Evolutionary conservation across 2,329 filamentous ascomycete species (phyloP), one percentile per base, ranked within the genome.

Genomic region (Penicillium sclerotiorum): DNA sequence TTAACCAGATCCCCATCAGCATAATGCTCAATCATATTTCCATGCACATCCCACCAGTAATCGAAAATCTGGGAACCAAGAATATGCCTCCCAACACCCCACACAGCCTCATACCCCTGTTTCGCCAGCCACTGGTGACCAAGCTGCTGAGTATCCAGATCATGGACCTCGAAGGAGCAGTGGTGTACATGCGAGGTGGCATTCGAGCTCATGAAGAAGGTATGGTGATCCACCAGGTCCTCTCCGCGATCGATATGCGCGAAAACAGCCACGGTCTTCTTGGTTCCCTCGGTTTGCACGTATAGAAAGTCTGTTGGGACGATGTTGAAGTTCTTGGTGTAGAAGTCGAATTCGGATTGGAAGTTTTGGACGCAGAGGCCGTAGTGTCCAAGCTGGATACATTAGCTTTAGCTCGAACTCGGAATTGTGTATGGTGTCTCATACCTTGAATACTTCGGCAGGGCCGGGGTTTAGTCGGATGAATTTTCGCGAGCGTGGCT

Each of bases 1-100:
- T 79, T 79, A 1, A 80, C 77, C 44, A 80, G 40, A 66, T 80
- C 78, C 0, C 78, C 78, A 64, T 81, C 78, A 1, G 76, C 73
- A 60, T 80, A 81, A 58, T 77, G 74, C 59, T 67, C 64, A 23
- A 67, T 57, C 48, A 60, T 61, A 32, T 60, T 58, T 0, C 59
- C 56, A 12, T 50, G 56, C 0, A 58, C 53, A 49, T 76, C 74
- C 54, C 74, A 78, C 78, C 78, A 80, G 53, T 80, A 81, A 52
- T 81, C 78, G 52, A 80, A 81, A 8, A 80, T 66, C 59, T 79
- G 77, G n/a, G 63, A 70, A 0, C 77, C 77, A n/a, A 79, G 57
- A 35, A 80, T 74, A 62, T 80, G 77, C 18, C 78, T 60, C 0
- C 78, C 78, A 4, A 80, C 72, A 0, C 78, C 78, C 78, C 78